Conservation (phyloP, 2,329 filamentous ascomycete species). For the Aurifilum marmelostoma region DNA sequence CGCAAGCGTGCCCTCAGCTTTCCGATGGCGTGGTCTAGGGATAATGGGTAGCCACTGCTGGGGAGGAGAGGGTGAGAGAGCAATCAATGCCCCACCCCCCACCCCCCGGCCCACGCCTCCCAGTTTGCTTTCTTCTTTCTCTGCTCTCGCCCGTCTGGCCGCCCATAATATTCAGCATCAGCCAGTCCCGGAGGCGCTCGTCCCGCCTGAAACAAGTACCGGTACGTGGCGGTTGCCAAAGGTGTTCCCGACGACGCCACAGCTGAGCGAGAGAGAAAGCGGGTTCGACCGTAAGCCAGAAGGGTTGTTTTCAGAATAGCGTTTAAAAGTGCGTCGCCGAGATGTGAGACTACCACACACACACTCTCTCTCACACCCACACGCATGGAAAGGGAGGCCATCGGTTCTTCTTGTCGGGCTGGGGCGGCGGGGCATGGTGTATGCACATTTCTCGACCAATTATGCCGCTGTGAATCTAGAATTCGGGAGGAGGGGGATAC, state of each 20-base stretch:
- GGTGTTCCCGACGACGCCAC: conserved; percentile 4
- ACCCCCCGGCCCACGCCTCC: too few relatives aligned
- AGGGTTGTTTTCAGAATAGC: not conserved
- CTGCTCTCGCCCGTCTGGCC: not conserved
- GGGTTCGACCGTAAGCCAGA: conserved; percentile 38
- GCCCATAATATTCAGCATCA: too few relatives aligned
- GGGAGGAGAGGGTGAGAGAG: not conserved
- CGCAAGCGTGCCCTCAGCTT: not conserved
- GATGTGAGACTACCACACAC: conserved; percentile 41
- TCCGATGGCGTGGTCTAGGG: not conserved
- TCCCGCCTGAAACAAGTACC: conserved; percentile 6
- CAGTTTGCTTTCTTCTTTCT: not conserved
- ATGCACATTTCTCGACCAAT: too few relatives aligned
- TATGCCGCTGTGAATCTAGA: conserved; percentile 35
- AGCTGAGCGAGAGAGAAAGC: conserved; percentile 2
- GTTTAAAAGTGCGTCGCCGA: conserved; percentile 30
- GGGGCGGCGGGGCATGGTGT: too few relatives aligned
- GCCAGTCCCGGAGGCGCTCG: not conserved
- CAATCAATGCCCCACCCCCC: too few relatives aligned
- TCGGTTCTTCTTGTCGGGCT: too few relatives aligned
- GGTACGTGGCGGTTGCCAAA: conserved; percentile 15
- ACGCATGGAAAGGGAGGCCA: too few relatives aligned
- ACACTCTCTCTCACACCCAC: too few relatives aligned
- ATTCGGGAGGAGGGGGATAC: conserved; percentile 52
- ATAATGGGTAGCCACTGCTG: too few relatives aligned